A percentile compares a stretch with the other conserved stretches of the same genome.
Evolutionary conservation across 768 basidiomycete genomes (phyloP).

Genomic region (Clitopilus hobsonii): DNA sequence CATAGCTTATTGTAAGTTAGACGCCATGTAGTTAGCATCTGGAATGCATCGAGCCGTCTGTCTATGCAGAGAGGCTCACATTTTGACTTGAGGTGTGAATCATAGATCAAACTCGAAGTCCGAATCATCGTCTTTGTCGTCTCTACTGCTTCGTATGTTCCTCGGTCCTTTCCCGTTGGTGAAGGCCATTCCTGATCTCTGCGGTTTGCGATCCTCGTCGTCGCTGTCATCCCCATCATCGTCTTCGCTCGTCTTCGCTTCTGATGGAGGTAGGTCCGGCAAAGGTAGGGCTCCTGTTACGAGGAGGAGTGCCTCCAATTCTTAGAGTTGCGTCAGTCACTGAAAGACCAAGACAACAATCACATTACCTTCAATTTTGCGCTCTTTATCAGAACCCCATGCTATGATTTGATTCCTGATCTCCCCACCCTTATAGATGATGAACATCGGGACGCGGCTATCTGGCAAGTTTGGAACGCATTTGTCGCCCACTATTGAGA

Average conservation of each 20-base stretch:
- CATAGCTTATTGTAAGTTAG: neutral
- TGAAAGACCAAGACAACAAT: neutral
- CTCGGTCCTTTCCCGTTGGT: conserved; percentile 46
- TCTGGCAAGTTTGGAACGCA: conserved; percentile 98
- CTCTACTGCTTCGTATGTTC: conserved; percentile 45
- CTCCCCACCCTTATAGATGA: conserved; percentile 91
- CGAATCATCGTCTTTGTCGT: conserved; percentile 56
- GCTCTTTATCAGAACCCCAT: conserved; percentile 78
- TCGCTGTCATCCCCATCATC: conserved; percentile 44
- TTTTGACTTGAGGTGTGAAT: neutral
- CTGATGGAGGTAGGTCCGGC: conserved; percentile 38
- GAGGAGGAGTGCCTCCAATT: conserved; percentile 68
- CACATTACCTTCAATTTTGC: conserved; percentile 65
- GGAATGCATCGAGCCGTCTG: neutral
- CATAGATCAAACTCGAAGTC: conserved; percentile 80
- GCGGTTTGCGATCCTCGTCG: conserved; percentile 44
- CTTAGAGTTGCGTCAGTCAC: conserved; percentile 26
- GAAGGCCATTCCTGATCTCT: conserved; percentile 54
- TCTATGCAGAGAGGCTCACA: neutral
- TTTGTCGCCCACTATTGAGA: conserved; percentile 91
- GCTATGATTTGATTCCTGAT: conserved; percentile 81
- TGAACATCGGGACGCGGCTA: conserved; percentile 82
- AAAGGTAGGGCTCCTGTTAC: conserved; percentile 62
- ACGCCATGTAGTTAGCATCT: neutral
- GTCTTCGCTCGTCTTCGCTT: conserved; percentile 27